Evolutionary conservation across 192 early-diverging fungal genomes (phyloP).

Genomic region (Entomortierella parvispora): DNA sequence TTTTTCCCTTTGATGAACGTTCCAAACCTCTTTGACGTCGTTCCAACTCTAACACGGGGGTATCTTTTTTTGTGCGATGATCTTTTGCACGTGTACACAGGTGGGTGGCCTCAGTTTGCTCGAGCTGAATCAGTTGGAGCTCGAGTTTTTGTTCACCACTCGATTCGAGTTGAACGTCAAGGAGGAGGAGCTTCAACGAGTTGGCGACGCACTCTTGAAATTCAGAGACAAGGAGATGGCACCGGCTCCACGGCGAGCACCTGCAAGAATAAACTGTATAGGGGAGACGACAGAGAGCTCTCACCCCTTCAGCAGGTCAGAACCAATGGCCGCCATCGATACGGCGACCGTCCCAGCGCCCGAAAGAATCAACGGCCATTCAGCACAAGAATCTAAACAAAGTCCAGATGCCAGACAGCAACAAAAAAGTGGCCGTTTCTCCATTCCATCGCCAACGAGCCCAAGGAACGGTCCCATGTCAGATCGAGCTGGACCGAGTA

Average conservation of each 20-base stretch:
- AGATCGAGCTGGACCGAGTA: not conserved
- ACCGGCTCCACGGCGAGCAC: not conserved
- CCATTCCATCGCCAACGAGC: conserved; percentile 33
- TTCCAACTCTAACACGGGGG: not conserved
- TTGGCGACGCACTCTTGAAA: conserved; percentile 26
- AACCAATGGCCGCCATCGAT: conserved; percentile 1
- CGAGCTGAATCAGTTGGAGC: conserved; percentile 80
- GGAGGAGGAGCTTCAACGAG: conserved; percentile 64
- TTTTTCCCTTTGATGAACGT: not conserved
- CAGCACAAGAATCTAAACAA: not conserved
- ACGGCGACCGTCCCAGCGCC: too few relatives aligned
- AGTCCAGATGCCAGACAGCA: not conserved
- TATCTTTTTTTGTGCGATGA: conserved; percentile 1
- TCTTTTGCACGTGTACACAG: conserved; percentile 30
- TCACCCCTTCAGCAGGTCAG: not conserved
- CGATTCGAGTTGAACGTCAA: conserved; percentile 76
- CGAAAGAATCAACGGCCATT: too few relatives aligned
- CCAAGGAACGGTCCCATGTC: conserved; percentile 38
- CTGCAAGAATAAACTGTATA: not conserved
- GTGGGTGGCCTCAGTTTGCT: conserved; percentile 76
- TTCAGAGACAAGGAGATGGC: conserved; percentile 14
- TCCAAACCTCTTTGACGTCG: too few relatives aligned
- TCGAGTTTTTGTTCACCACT: conserved; percentile 77
- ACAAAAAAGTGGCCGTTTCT: conserved; percentile 17
- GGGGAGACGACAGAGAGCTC: not conserved